Percentiles rank a stretch among this genome's conserved stretches.
Conservation (phyloP, 2,329 filamentous ascomycete species). For the Diaporthe eres region DNA sequence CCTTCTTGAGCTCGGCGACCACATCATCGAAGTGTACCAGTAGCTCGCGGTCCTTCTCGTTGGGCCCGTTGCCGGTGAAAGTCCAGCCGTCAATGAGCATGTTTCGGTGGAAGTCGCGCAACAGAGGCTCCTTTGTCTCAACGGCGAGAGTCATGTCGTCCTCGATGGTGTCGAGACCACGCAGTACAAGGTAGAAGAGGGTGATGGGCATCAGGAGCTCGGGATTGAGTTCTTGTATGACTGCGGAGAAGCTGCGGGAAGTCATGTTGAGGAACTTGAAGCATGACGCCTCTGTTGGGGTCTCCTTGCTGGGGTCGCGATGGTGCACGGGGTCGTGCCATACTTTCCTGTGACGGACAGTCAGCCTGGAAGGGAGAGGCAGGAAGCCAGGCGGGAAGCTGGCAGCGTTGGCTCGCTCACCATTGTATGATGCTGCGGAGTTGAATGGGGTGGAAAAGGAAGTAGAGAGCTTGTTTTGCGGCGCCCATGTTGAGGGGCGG, state of each 20-base stretch:
- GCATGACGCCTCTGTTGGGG: constrained; percentile 81
- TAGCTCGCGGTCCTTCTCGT: constrained; percentile 95
- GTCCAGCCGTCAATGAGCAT: constrained; percentile 92
- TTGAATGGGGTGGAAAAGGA: constrained; percentile 80
- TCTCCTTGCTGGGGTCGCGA: constrained; percentile 83
- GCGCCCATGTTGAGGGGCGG: constrained; percentile 65
- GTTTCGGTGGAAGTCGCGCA: constrained; percentile 85
- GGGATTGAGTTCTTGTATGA: constrained; percentile 96
- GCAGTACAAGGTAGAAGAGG: constrained; percentile 93
- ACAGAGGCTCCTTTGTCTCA: constrained; percentile 85
- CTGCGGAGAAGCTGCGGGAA: constrained; percentile 91
- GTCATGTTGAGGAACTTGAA: constrained; percentile 90
- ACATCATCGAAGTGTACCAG: constrained; percentile 93
- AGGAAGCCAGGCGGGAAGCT: constrained; percentile 31
- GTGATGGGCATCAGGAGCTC: constrained; percentile 90
- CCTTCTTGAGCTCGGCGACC: constrained; percentile 86
- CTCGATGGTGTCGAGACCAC: constrained; percentile 97
- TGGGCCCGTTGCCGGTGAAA: constrained; percentile 85
- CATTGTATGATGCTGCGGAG: constrained; percentile 90
- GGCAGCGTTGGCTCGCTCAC: constrained; percentile 61
- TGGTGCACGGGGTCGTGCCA: constrained; percentile 96
- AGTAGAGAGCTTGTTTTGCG: constrained; percentile 74
- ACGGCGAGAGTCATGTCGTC: constrained; percentile 96
- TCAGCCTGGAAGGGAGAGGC: constrained; percentile 39
- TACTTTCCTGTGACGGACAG: constrained; percentile 77